Base-by-base conservation (phyloP, 805 yeast species). In the Metschnikowia chrysomelidarum region DNA sequence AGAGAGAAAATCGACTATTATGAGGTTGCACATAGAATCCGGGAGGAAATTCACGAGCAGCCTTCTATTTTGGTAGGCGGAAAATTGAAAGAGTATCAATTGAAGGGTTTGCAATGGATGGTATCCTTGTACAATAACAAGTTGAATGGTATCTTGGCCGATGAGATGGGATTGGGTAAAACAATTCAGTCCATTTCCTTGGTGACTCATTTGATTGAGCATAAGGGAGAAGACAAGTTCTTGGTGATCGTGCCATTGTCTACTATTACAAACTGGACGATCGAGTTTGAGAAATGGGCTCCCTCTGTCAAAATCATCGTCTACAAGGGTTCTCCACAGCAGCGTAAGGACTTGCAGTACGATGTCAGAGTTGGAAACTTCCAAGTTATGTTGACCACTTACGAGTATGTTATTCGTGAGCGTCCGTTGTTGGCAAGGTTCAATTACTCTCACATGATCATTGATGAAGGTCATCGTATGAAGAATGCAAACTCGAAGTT, bases 401-500 rank as follows among this genome's bases (percentile, higher is more conserved):
- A 79, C 53, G 95, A 85, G 60, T 85, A 85, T 53, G 78, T 85
- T 45, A 82, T 85, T 45, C 74, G 82, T 51, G 95, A 85, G 53
- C 75, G 87, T 44, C 81, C 88, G 4, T 53, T 85, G 14, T 64
- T 85, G 49, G 62, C 80, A 19, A 82, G 80, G 51, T 76, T 81
- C 47, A 75, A 75, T 44, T 85, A 89, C 80, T 82, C 83, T 26
- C 91, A 86, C 57, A 85, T 85, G 91, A 83, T 85, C 46, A 85
- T 85, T 47, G 95, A 85, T 68, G 95, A 85, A 69, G 95, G 95
- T 59, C 95, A 85, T 60, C 71, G 94, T 63, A 81, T 85, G 88
- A 85, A 85, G 56, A 85, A 85, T 54, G 70, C 88, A 2, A 75
- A 76, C 38, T 82, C 91, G 3, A 85, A 84, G 53, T 64, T 85